Base-by-base conservation (phyloP, 495 filamentous ascomycete genomes). In the Hamigera avellanea region DNA sequence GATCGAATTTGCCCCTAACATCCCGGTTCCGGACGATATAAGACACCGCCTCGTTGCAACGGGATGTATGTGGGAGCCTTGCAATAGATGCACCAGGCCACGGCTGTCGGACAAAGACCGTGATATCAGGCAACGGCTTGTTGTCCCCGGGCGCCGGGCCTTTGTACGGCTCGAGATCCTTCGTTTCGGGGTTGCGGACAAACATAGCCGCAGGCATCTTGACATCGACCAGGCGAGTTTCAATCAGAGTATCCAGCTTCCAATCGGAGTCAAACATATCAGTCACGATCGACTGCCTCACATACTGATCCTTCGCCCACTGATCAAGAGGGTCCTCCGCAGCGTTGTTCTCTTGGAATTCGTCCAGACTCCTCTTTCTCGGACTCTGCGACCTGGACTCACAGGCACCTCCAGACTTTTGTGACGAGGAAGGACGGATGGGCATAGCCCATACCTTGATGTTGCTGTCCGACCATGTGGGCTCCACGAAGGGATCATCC, bases 181-280 rank as follows among this genome's bases (percentile, higher is more conserved):
- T 73, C 5, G 82, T 85, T 13, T 72, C 51, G 0, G 62, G 51
- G 43, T 86, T 71, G 19, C 81, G 70, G 19, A 84, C 52, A 46
- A 81, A 91, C 10, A 93, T 61, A 28, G 69, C 64, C 8, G 83
- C 77, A 0, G 82, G 80, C 50, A 79, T 61, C 30, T 69, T 58
- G 25, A 86, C 83, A 12, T 84, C 56, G 2, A 68, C 61, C 31
- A 93, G 61, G 5, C 66, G 73, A 16, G 63, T 75, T 45, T 83
- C 76, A 6, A 70, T 41, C 8, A 95, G 59, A 1, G 73, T 56
- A 44, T 93, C 84, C 39, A 82, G 58, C 8, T 59, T 69, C 83
- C 85, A 91, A 26, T 69, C 51, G 0, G 82, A 86, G 43, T 82
- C 64, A 48, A 93, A 94, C 87, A 95, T 94, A 45, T 80, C 69